Conservation (phyloP, 768 basidiomycete species). For the Termitomyces sp. region DNA sequence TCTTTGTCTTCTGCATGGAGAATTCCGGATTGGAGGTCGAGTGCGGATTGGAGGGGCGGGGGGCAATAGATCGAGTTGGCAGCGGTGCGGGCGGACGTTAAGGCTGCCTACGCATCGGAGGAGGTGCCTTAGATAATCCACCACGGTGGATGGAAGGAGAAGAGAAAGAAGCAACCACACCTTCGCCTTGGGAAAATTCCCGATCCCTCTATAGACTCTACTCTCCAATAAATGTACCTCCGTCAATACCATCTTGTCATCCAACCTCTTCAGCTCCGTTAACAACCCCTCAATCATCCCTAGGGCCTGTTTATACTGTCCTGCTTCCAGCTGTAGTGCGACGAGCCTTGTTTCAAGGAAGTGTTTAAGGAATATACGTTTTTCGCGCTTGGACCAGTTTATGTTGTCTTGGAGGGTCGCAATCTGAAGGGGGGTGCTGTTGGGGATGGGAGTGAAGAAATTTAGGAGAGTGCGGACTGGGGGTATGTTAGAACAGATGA, state of each 20-base stretch:
- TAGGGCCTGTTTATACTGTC: conserved; percentile 74
- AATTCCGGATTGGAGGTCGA: conserved; percentile 58
- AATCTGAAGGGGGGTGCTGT: conserved; percentile 72
- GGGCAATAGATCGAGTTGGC: conserved; percentile 93
- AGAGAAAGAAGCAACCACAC: conserved; percentile 27
- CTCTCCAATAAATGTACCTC: conserved; percentile 95
- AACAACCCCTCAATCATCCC: conserved; percentile 81
- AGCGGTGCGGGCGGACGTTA: conserved; percentile 88
- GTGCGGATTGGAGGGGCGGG: conserved; percentile 34
- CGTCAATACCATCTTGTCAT: conserved; percentile 97
- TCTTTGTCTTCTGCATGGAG: conserved; percentile 97
- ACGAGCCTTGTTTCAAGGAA: conserved; percentile 87
- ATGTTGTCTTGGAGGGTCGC: conserved; percentile 86
- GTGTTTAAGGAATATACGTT: conserved; percentile 94
- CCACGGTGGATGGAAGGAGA: neutral
- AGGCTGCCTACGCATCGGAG: conserved; percentile 50
- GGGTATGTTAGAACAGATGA: neutral
- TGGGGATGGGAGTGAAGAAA: conserved; percentile 76
- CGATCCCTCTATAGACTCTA: conserved; percentile 82
- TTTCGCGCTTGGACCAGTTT: conserved; percentile 86
- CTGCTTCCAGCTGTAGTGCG: conserved; percentile 73
- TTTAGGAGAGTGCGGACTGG: conserved; percentile 91
- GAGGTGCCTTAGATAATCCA: conserved; percentile 14
- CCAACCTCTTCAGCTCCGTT: conserved; percentile 85
- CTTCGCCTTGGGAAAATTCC: conserved; percentile 88